Evolutionary conservation across 441 rosid species (phyloP).

Genomic region (Gossypium lobatum): DNA sequence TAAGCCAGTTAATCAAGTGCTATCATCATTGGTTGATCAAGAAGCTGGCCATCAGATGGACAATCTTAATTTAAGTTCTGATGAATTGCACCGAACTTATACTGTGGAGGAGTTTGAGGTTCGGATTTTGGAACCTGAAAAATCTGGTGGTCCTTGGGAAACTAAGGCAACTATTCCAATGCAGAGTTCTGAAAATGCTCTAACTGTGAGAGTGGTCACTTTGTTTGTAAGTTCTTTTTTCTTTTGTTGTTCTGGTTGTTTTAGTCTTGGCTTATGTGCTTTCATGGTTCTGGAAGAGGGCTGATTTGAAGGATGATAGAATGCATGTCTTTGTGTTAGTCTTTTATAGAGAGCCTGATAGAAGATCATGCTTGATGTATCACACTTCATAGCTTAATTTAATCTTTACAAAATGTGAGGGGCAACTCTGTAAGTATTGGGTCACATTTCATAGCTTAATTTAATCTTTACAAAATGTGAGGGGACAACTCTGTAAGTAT

Average conservation of each 20-base stretch:
- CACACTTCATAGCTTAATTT: neutral
- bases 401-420: neutral
- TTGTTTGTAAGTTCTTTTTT: slow-evolving; percentile 63
- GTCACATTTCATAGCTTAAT: neutral
- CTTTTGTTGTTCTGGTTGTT: slow-evolving; percentile 14
- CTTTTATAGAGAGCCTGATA: neutral
- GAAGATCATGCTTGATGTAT: neutral
- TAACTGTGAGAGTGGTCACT: slow-evolving; percentile 87
- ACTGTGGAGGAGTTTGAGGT: slow-evolving; percentile 88
- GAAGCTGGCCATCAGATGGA: slow-evolving; percentile 94
- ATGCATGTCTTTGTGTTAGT: neutral
- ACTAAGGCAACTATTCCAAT: slow-evolving; percentile 89
- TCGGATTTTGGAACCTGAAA: slow-evolving; percentile 86
- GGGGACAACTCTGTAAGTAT: neutral
- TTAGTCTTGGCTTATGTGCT: slow-evolving; percentile 13
- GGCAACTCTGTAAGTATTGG: neutral
- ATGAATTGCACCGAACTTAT: slow-evolving; percentile 75
- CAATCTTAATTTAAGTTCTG: slow-evolving; percentile 70
- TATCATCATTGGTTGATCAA: slow-evolving; percentile 89
- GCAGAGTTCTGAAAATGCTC: slow-evolving; percentile 95
- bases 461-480: slow-evolving; percentile 1
- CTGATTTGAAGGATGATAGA: neutral
- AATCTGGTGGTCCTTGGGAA: slow-evolving; percentile 91
- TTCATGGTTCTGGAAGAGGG: slow-evolving; percentile 9
- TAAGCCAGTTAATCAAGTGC: slow-evolving; percentile 86